These are phyloP conservation scores for Cordyceps pruinosa DNA, from an alignment of 2,329 filamentous ascomycete genomes.

Conservation along the genomic window DNA sequence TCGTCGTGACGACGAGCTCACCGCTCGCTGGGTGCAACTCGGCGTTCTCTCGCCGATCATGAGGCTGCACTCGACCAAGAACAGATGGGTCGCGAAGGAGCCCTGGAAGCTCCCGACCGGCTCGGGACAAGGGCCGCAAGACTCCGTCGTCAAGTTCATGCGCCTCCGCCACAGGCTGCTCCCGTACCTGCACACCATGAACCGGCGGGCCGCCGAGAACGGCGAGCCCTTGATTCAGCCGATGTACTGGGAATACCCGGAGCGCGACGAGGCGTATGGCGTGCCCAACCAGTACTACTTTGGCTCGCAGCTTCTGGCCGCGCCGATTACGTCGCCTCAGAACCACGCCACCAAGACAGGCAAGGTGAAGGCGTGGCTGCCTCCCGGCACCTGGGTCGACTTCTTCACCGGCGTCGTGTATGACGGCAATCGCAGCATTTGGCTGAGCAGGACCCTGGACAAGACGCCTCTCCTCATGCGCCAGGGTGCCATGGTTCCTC, in stretches of 20 bases:
- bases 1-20: conserved; percentile 45
- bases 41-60: conserved; percentile 51
- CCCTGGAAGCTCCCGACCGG: conserved; percentile 47
- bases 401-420: conserved; percentile 52
- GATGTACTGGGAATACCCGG: conserved; percentile 55
- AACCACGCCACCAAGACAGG: conserved; percentile 40
- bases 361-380: conserved; percentile 49
- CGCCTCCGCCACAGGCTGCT: conserved; percentile 51
- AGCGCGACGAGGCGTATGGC: conserved; percentile 45
- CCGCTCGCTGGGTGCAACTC: conserved; percentile 50
- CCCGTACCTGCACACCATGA: conserved; percentile 55
- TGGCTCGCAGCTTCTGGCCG: conserved; percentile 48
- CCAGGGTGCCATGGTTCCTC: conserved; percentile 51
- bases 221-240: conserved; percentile 51
- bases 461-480: conserved; percentile 46
- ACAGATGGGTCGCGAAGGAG: conserved; percentile 52
- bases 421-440: conserved; percentile 46
- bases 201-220: conserved; percentile 35
- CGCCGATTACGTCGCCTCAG: conserved; percentile 47
- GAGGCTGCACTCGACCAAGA: conserved; percentile 50
- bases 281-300: conserved; percentile 54
- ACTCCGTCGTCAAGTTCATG: conserved; percentile 43
- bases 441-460: conserved; percentile 42
- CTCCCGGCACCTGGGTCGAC: conserved; percentile 47
- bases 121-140: conserved; percentile 30